Conservation (phyloP, 2,329 filamentous ascomycete species). For the Pestalotiopsis sp. region DNA sequence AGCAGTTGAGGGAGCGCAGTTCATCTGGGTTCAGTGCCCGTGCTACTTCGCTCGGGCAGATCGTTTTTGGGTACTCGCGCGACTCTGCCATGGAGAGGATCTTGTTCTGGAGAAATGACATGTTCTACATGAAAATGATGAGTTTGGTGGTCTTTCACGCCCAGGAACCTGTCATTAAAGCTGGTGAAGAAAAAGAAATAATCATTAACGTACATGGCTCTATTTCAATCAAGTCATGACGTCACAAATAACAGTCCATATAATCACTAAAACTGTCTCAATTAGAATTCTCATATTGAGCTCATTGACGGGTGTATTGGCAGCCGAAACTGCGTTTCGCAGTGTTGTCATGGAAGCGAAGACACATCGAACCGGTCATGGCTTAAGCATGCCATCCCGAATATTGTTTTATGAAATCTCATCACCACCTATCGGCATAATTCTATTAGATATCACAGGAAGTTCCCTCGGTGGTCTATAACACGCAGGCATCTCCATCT, state of each 20-base stretch:
- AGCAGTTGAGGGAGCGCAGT: neutral
- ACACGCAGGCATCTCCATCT: neutral
- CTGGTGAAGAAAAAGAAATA: neutral
- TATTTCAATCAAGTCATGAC: no score
- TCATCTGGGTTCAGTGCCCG: neutral
- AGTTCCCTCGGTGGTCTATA: neutral
- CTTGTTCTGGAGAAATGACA: neutral
- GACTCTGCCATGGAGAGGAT: neutral
- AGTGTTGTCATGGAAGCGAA: no score
- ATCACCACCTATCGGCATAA: neutral
- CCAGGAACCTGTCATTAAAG: neutral
- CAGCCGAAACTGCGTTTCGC: no score
- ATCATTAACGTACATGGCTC: no score
- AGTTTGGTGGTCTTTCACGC: neutral
- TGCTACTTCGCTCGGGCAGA: slow-evolving; percentile 6
- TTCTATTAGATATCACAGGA: neutral
- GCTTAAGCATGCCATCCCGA: neutral
- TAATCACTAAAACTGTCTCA: no score
- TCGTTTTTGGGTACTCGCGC: neutral
- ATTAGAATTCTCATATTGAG: no score
- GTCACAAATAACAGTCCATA: no score
- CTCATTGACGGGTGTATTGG: no score
- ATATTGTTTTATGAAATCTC: neutral
- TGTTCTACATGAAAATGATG: neutral
- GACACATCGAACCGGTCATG: neutral